Conservation (phyloP, 139 green algal species). For the Micromonas pusilla region DNA sequence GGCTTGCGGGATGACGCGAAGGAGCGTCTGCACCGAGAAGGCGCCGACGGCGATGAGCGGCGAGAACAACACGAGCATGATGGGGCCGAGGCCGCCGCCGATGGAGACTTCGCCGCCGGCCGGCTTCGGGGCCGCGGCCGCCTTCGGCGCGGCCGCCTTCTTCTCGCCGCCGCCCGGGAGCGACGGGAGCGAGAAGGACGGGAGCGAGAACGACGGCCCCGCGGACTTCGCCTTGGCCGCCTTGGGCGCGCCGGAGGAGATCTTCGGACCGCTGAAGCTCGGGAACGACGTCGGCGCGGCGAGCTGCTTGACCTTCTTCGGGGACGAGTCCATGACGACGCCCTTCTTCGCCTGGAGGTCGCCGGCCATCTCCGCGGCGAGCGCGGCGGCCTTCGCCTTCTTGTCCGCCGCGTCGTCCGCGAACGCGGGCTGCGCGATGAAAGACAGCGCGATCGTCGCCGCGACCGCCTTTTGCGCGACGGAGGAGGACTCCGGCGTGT, state of each 20-base stretch:
- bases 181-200: constrained; percentile 6
- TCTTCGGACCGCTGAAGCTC: neutral
- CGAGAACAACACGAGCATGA: constrained; percentile 9
- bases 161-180: neutral
- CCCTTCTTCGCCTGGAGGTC: neutral
- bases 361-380: neutral
- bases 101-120: neutral
- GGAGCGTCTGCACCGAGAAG: neutral
- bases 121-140: neutral
- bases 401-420: neutral
- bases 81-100: neutral
- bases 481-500: neutral
- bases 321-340: neutral
- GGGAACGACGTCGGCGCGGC: neutral
- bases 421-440: neutral
- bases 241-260: neutral
- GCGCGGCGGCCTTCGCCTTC: neutral
- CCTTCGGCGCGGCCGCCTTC: neutral
- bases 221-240: neutral
- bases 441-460: neutral
- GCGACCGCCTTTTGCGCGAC: neutral
- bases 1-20: neutral
- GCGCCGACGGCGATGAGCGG: neutral
- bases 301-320: neutral
- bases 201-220: neutral